Base-by-base conservation (phyloP, 106 monocot species). In the Dactylorhiza incarnata region DNA sequence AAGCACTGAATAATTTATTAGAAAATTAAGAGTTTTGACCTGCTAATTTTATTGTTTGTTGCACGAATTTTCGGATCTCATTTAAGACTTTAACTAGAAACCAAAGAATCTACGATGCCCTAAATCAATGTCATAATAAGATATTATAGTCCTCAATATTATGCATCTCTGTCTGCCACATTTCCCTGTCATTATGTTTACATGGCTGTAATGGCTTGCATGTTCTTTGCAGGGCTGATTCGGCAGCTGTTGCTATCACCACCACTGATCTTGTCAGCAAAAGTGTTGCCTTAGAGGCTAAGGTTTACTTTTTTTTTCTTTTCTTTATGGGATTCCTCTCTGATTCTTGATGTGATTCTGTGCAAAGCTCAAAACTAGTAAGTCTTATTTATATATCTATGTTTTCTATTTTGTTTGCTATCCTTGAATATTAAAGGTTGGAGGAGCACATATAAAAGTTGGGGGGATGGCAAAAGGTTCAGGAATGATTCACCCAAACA, bases 391-490 rank as follows among this genome's bases (percentile, higher is more conserved):
- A 22, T 48, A 9, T 12, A 23, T 71, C 44, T 49, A 70, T 26
- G 37, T 75, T 52, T 52, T 37, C 15, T 13, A 67, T 79, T 83
- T 49, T 37, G 37, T 3, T 73, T 15, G 13, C 4, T 72, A 11
- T 55, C 74, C 44, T 65, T 14, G 7, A 45, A 73, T 52, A 58
- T 48, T 58, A 20, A 68, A 99, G 99, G 77, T 99, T 76, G 94
- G 91, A 80, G 91, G 94, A 63, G 61, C 78, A 17, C 53, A 75
- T 73, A 61, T 92, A 25, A 89, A 85, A 81, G 81, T 99, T 78
- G 99, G 99, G 19, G 99, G 99, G 84, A 99, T 99, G 99, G 86
- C 99, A 25, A 99, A 99, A 92, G 99, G 99, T 75, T 99, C 99
- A 80, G 99, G 99, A 74, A 99, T 99, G 99, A 99, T 99, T 71